A percentile compares a stretch with the other conserved stretches of the same genome.
These are phyloP conservation scores for Medicago ruthenica DNA, from an alignment of 306 rosid genomes.

Conservation along the genomic window DNA sequence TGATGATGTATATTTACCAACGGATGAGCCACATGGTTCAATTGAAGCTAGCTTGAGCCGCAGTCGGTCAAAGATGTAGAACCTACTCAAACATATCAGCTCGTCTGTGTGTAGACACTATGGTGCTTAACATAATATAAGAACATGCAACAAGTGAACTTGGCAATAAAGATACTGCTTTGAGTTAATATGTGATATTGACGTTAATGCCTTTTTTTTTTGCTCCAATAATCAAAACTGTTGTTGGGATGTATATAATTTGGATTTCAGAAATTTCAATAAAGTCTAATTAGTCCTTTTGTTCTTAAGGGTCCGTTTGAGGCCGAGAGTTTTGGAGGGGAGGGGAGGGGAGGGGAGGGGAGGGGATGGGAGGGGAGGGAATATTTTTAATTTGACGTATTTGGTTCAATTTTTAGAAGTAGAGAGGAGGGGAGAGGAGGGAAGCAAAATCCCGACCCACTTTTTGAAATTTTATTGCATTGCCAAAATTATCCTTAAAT, in stretches of 20 bases:
- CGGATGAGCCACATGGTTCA: slow-evolving; percentile 94
- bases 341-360: no score
- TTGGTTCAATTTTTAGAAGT: no score
- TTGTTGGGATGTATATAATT: neutral
- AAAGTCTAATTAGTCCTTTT: slow-evolving; percentile 29
- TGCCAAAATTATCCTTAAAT: no score
- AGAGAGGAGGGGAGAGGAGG: no score
- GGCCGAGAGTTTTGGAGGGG: no score
- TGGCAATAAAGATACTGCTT: slow-evolving; percentile 16
- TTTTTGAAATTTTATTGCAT: no score
- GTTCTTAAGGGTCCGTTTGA: no score
- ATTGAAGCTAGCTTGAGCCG: slow-evolving; percentile 89
- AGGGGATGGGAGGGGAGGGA: no score
- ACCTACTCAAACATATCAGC: slow-evolving; percentile 31
- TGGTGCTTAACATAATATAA: neutral
- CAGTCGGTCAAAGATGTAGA: slow-evolving; percentile 72
- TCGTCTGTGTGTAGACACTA: slow-evolving; percentile 26
- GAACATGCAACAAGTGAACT: neutral
- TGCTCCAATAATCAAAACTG: slow-evolving; percentile 9
- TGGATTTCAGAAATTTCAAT: slow-evolving; percentile 1
- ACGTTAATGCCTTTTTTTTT: neutral
- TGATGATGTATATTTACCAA: slow-evolving; percentile 91
- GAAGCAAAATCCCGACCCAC: no score
- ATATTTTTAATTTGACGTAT: no score
- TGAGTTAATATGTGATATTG: neutral